Evolutionary conservation across 2,329 filamentous ascomycete genomes (phyloP).

Genomic region (Penicillium sp.): DNA sequence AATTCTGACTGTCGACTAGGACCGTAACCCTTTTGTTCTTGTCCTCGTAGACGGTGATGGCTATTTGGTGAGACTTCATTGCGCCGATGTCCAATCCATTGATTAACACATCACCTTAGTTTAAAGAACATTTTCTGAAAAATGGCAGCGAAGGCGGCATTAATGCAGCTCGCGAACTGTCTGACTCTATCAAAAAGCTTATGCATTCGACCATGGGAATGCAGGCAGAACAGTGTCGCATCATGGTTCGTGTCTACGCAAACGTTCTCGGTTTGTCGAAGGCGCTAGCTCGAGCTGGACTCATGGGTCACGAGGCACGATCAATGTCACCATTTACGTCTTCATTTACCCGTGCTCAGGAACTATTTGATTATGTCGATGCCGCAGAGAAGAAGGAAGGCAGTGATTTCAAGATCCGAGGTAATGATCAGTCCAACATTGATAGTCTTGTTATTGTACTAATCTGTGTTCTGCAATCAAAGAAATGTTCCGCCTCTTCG

Average conservation of each 20-base stretch:
- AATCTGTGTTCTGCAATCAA: not conserved
- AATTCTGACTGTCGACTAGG: constrained; percentile 27
- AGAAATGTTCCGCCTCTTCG: constrained; percentile 50
- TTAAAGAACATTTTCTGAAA: constrained; percentile 52
- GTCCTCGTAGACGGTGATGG: constrained; percentile 64
- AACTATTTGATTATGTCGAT: constrained; percentile 62
- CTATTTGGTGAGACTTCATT: constrained; percentile 42
- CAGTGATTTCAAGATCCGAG: constrained; percentile 61
- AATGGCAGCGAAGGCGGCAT: constrained; percentile 56
- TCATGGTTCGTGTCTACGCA: constrained; percentile 58
- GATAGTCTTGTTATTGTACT: constrained; percentile 15
- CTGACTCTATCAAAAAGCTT: constrained; percentile 51
- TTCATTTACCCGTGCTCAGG: constrained; percentile 58
- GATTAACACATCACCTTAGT: constrained; percentile 54
- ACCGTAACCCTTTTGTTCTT: constrained; percentile 59
- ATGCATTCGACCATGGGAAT: constrained; percentile 44
- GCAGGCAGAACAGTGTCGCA: constrained; percentile 51
- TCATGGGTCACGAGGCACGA: constrained; percentile 56
- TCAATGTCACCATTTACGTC: constrained; percentile 57
- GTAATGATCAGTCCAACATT: constrained; percentile 26
- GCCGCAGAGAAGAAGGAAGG: constrained; percentile 61
- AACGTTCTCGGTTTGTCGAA: constrained; percentile 57
- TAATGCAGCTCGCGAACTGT: constrained; percentile 55
- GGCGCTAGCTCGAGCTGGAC: constrained; percentile 48
- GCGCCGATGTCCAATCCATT: constrained; percentile 53